Evolutionary conservation across 805 yeast species (phyloP).

Genomic region (Peterozyma toletana): DNA sequence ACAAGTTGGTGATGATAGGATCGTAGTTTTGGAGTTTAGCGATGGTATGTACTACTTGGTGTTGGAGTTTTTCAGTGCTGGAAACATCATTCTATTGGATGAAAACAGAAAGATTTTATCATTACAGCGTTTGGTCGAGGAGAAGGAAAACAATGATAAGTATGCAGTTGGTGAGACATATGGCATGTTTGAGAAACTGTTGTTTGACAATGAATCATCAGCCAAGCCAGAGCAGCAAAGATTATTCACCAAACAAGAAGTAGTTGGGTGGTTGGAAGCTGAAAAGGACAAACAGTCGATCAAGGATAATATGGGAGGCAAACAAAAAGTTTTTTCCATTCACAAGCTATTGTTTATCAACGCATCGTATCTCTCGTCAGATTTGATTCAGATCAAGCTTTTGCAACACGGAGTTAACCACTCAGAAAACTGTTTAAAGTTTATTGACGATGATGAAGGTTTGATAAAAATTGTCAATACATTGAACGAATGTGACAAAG

Average conservation of each 20-base stretch:
- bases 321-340: constrained; percentile 47
- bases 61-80: constrained; percentile 91
- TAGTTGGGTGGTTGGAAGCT: constrained; percentile 31
- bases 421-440: constrained; percentile 21
- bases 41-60: constrained; percentile 76
- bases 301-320: constrained; percentile 8
- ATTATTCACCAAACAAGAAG: constrained; percentile 21
- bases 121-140: constrained; percentile 72
- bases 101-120: constrained; percentile 59
- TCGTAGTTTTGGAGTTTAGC: constrained; percentile 77
- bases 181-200: constrained; percentile 44
- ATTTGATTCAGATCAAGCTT: constrained; percentile 59
- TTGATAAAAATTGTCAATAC: constrained; percentile 29
- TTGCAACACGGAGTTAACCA: constrained; percentile 34
- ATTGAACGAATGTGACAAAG: constrained; percentile 38
- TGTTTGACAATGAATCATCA: constrained; percentile 26
- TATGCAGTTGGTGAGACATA: constrained; percentile 75
- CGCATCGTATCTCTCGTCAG: constrained; percentile 72
- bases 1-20: constrained; percentile 76
- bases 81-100: constrained; percentile 78
- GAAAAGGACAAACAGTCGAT: constrained; percentile 19
- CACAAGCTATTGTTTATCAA: constrained; percentile 65
- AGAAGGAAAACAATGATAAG: constrained; percentile 53
- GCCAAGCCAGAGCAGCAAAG: constrained; percentile 6
- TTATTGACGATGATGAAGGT: constrained; percentile 21